Conservation (phyloP, 73 alveolate genomes). For the Paramecium sexaurelia region DNA sequence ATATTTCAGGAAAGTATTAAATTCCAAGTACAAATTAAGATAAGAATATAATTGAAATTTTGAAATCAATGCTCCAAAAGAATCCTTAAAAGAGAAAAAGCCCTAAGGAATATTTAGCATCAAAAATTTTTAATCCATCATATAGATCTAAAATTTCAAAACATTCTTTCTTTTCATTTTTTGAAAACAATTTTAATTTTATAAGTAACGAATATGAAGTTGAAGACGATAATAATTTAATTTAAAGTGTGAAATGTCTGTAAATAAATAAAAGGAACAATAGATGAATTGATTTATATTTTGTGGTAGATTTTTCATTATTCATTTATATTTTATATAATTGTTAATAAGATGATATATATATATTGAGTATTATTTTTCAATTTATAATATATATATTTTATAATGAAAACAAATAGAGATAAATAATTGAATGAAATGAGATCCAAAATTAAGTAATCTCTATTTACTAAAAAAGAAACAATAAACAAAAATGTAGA, state of each 20-base stretch:
- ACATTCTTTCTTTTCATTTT: neutral
- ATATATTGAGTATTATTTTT: neutral
- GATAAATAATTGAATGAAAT: neutral
- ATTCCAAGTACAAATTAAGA: neutral
- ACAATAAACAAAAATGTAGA: neutral
- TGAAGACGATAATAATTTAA: neutral
- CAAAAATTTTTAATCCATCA: neutral
- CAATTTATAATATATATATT: neutral
- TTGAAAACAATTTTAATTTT: neutral
- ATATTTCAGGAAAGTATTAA: neutral
- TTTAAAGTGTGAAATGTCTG: neutral
- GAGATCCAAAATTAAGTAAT: slow-evolving; percentile 21
- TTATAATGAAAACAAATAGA: neutral
- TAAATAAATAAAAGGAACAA: neutral
- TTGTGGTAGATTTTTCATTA: neutral
- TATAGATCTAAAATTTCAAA: neutral
- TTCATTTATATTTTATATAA: neutral
- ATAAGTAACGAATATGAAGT: neutral
- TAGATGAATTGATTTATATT: neutral
- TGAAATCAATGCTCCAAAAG: slow-evolving; percentile 3
- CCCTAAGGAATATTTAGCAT: neutral
- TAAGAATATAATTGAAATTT: neutral
- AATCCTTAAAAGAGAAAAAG: neutral
- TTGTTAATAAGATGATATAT: neutral
- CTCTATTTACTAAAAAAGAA: slow-evolving; percentile 17